Evolutionary conservation across 768 basidiomycete genomes (phyloP), one percentile per base, ranked within the genome.

Genomic region (Tulasnella sp.): DNA sequence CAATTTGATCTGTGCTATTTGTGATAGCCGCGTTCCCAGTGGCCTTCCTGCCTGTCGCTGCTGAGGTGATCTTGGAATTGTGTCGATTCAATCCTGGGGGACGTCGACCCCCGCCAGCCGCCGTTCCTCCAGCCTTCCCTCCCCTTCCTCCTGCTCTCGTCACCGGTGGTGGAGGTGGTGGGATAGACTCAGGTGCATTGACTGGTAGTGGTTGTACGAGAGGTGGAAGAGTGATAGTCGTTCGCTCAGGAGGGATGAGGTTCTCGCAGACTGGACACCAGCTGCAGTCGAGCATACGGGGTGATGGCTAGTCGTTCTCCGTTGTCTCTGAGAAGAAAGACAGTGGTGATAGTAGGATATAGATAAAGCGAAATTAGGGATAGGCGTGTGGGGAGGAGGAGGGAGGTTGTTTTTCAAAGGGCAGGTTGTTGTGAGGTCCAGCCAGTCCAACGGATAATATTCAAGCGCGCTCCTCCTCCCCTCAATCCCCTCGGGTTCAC

Each of bases 201-300:
- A 24, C 1, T 17, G 49, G 41, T 24, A 27, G 44, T 63, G 42
- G 63, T 43, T 65, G 66, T 21, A 64, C 12, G 63, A 70, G 25
- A 67, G 64, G 57, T 25, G 53, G 53, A 21, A 59, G 66, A 30
- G 78, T 70, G 59, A 86, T 76, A 11, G 74, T 75, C 63, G 72
- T 73, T 63, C 85, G 83, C 68, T 86, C 87, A n/a, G 88, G 87
- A n/a, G 79, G 73, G 64, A 91, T 88, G 63, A 84, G 83, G 64
- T 80, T 75, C 66, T 82, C 79, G 74, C 88, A 91, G 66, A 79
- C 80, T 51, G 85, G 84, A 77, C 87, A 90, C 84, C 84, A 91
- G 58, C 81, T 74, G 62, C 82, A 77, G 72, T 87, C 86, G 73
- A 82, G 75, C 56, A 64, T 63, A 45, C 51, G 51, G 29, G 49